Evolutionary conservation across 331 rosid genomes (phyloP).

Genomic region (Pyracantha coccinea): DNA sequence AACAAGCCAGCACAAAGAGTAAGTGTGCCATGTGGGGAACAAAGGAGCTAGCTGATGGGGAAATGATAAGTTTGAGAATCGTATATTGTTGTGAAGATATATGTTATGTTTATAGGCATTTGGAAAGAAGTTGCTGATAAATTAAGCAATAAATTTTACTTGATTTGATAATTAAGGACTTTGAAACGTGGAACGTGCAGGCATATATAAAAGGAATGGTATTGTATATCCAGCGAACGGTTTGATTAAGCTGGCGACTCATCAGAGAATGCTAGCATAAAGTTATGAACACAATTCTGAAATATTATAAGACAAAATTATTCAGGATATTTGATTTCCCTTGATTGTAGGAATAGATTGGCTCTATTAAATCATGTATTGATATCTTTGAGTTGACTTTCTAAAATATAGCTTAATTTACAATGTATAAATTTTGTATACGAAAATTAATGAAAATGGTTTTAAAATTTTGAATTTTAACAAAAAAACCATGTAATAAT

Average conservation of each 20-base stretch:
- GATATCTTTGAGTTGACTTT: too few species aligned
- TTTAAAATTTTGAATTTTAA: too few species aligned
- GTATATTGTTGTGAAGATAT: neutral
- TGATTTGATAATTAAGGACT: neutral
- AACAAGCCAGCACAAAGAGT: constrained; percentile 30
- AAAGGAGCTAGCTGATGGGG: neutral
- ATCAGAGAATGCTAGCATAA: too few species aligned
- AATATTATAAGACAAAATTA: too few species aligned
- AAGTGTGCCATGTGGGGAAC: constrained; percentile 19
- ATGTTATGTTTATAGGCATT: neutral
- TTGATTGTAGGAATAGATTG: too few species aligned
- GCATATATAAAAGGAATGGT: neutral
- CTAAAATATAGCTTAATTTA: too few species aligned
- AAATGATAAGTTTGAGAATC: neutral
- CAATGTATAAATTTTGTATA: too few species aligned
- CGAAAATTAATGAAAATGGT: too few species aligned
- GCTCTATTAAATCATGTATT: too few species aligned
- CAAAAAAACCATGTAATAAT: too few species aligned
- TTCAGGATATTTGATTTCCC: too few species aligned
- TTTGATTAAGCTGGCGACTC: neutral
- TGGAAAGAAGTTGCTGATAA: neutral
- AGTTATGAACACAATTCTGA: too few species aligned
- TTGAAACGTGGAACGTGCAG: neutral
- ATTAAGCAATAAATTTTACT: neutral
- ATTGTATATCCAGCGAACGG: neutral